Base-by-base conservation (phyloP, 306 rosid genomes). In the Delonix regia region DNA sequence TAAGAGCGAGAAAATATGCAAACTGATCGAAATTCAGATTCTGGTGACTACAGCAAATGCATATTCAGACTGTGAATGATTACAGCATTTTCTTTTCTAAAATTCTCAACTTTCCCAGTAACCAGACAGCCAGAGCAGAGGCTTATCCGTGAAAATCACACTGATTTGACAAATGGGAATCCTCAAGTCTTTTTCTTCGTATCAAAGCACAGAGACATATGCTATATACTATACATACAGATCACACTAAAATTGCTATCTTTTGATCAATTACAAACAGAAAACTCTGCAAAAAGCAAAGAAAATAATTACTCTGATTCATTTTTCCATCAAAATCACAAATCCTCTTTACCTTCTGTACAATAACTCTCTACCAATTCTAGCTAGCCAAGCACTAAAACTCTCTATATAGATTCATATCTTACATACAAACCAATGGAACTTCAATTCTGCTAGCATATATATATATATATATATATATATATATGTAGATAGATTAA, bases 311-410 rank as follows among this genome's bases (percentile, higher is more conserved):
- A 42, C 25, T 59, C 63, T 73, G 56, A 72, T 64, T 74, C 71
- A 79, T 72, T 78, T 41, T 69, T 51, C 39, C 80, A 55, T 27
- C 76, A 55, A 71, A 48, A 66, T 75, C 56, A 75, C 33, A 79
- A 71, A 76, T 72, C 66, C 69, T 73, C 66, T 74, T 76, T 81
- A 84, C 82, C 89, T 87, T 86, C 87, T 89, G 86, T 88, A 86
- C 94, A 89, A 73, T 38, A 82, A 76, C 75, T 88, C 92, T 81
- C 75, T 66, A 78, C 76, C 71, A 72, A 71, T 61, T 64, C 86
- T 87, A 74, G 69, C 84, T 75, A 86, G 59, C 56, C 36, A 76
- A 71, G 28, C 67, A 57, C 80, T 74, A 79, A n/a, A n/a, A 22
- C 45, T 67, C 64, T 22, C 38, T 57, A 10, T 33, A 5, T 21